Evolutionary conservation across 2,329 filamentous ascomycete species (phyloP), one percentile per base, ranked within the genome.

Genomic region (Aspergillus chevalieri): DNA sequence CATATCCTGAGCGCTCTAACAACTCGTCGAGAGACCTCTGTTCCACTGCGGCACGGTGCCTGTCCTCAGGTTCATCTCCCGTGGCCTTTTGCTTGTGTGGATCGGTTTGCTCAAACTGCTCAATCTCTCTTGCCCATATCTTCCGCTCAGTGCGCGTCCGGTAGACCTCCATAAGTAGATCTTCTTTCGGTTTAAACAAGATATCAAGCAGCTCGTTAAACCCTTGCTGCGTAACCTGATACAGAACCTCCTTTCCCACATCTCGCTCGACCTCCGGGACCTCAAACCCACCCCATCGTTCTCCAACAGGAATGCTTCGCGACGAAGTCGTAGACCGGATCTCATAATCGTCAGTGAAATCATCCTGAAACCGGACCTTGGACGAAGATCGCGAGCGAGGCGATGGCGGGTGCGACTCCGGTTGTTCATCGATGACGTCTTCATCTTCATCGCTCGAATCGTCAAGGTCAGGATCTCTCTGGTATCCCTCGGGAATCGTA

Each of bases 131-230:
- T 43, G 67, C 61, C 66, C 68, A 82, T 53, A 74, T 77, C 47
- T 83, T 75, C 36, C 89, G 81, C 49, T 82, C 75, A 8, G 73
- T 71, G 53, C 79, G 81, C 0, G 85, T 88, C 44, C 79, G 76
- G 7, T 81, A 79, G 9, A 84, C 84, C 48, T 82, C 78, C 51
- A 93, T 71, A 1, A 89, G 84, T 15, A 88, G 67, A 54, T 91
- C 84, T 67, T 97, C 92, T 56, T 86, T 85, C 4, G 79, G 76
- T 57, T 86, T 86, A 73, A 98, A 98, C 0, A 98, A 77, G 1
- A 84, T 79, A 62, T 97, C 89, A 0, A 98, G 80, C 2, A 97
- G 75, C 69, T 97, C 90, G 62, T 97, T 96, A 72, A 95, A 89
- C 0, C 89, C 87, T 67, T 95, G 87, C 67, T 96, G 90, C 0